Conservation (phyloP, 371 early-diverging fungal genomes). For the Mucor indicus region DNA sequence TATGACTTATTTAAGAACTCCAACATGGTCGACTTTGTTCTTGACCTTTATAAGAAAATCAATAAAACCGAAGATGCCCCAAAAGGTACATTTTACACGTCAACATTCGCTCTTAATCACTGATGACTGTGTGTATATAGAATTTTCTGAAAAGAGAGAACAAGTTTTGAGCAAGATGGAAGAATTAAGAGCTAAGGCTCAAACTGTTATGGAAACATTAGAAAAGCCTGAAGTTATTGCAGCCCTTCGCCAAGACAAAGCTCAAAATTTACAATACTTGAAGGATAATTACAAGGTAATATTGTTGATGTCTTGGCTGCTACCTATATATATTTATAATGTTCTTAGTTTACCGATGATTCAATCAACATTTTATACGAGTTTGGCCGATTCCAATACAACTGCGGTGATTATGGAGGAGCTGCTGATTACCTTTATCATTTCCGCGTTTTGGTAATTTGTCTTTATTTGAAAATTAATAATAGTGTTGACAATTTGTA, state of each 20-base stretch:
- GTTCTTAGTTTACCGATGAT: conserved; percentile 73
- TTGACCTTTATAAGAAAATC: conserved; percentile 76
- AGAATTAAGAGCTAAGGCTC: conserved; percentile 72
- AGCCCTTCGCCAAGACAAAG: conserved; percentile 88
- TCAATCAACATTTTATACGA: conserved; percentile 83
- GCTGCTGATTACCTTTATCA: conserved; percentile 92
- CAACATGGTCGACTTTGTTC: conserved; percentile 91
- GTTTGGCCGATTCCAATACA: conserved; percentile 87
- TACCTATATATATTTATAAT: background rate
- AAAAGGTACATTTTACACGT: conserved; percentile 37
- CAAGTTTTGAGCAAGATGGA: conserved; percentile 71
- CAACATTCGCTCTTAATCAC: background rate
- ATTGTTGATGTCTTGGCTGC: background rate
- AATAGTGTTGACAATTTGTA: background rate
- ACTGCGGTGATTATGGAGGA: conserved; percentile 87
- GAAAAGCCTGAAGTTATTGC: conserved; percentile 89
- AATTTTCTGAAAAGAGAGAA: conserved; percentile 72
- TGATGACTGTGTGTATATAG: conserved; percentile 24
- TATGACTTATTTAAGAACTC: conserved; percentile 83
- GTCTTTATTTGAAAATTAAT: background rate
- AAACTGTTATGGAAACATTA: conserved; percentile 82
- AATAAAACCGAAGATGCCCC: conserved; percentile 67
- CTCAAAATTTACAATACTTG: conserved; percentile 80
- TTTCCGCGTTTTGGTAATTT: conserved; percentile 81
- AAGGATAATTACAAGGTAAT: conserved; percentile 80